These are phyloP conservation scores for Magnolia officinalis DNA, from an alignment of 164 flowering plant genomes.

Conservation along the genomic window DNA sequence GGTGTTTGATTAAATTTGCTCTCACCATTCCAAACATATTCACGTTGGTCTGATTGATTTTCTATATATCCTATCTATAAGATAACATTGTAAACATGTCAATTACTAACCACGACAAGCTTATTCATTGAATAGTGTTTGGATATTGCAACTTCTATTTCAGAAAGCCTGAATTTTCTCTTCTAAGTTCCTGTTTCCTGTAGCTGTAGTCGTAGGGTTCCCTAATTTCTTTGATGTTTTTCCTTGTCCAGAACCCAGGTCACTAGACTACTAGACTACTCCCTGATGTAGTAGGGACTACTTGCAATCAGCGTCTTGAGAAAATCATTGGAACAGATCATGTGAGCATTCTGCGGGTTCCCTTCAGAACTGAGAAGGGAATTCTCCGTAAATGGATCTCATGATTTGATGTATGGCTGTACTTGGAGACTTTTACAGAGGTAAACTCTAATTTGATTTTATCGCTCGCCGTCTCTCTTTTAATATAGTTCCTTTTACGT, in stretches of 20 bases:
- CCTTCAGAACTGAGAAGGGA: conserved; percentile 91
- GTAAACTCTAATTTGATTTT: conserved; percentile 26
- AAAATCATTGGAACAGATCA: conserved; percentile 82
- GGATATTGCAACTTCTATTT: no score
- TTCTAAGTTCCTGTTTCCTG: no score
- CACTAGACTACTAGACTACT: conserved; percentile 83
- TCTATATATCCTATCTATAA: no score
- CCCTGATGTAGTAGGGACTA: conserved; percentile 96
- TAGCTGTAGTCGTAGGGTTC: no score
- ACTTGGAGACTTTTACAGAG: conserved; percentile 91
- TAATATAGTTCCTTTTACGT: not conserved
- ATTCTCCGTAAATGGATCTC: conserved; percentile 70
- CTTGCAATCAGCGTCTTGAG: conserved; percentile 86
- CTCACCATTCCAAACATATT: no score
- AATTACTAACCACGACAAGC: no score
- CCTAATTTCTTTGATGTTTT: conserved; percentile 3
- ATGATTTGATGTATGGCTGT: conserved; percentile 97
- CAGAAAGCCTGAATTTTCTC: no score
- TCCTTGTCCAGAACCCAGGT: conserved; percentile 38
- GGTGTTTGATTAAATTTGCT: no score
- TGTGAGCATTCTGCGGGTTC: conserved; percentile 75
- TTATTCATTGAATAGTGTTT: no score
- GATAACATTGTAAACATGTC: no score
- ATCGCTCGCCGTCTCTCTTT: not conserved
- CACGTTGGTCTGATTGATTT: no score